Conservation (phyloP, 2,329 filamentous ascomycete genomes). For the Exophiala calicioides region DNA sequence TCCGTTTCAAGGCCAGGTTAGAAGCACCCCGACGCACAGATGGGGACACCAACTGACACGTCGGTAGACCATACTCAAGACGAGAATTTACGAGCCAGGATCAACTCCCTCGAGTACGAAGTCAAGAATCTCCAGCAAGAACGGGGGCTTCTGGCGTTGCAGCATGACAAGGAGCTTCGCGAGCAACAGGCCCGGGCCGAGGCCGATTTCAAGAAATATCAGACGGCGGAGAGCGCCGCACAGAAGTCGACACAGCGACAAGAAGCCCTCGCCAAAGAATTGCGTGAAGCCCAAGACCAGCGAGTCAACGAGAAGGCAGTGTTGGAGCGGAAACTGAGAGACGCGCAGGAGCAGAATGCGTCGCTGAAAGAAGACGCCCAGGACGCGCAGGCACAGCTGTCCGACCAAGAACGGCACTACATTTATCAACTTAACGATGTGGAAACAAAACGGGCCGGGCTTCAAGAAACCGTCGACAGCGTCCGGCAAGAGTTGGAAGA, state of each 20-base stretch:
- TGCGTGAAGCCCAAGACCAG: conserved; percentile 57
- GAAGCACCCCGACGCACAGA: neutral
- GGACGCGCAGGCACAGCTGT: conserved; percentile 74
- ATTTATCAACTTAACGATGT: conserved; percentile 61
- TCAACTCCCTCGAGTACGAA: conserved; percentile 85
- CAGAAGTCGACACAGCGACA: conserved; percentile 56
- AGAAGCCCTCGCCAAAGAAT: conserved; percentile 56
- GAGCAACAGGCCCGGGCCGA: conserved; percentile 80
- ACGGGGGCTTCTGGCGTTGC: conserved; percentile 73
- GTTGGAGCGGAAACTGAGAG: conserved; percentile 57
- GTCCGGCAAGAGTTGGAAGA: conserved; percentile 57
- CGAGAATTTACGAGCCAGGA: conserved; percentile 84
- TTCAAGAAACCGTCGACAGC: conserved; percentile 58
- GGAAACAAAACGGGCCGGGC: conserved; percentile 59
- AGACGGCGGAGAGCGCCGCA: conserved; percentile 56
- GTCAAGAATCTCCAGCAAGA: conserved; percentile 86
- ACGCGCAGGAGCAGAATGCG: conserved; percentile 68
- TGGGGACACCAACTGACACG: neutral
- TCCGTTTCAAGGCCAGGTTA: conserved; percentile 42
- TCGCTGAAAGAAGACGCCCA: conserved; percentile 78
- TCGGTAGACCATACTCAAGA: conserved; percentile 40
- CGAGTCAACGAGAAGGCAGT: conserved; percentile 57
- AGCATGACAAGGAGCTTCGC: conserved; percentile 80
- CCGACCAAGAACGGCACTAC: conserved; percentile 67
- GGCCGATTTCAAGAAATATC: conserved; percentile 72